Base-by-base conservation (phyloP, 257 asterid species). In the Solanum neorickii region DNA sequence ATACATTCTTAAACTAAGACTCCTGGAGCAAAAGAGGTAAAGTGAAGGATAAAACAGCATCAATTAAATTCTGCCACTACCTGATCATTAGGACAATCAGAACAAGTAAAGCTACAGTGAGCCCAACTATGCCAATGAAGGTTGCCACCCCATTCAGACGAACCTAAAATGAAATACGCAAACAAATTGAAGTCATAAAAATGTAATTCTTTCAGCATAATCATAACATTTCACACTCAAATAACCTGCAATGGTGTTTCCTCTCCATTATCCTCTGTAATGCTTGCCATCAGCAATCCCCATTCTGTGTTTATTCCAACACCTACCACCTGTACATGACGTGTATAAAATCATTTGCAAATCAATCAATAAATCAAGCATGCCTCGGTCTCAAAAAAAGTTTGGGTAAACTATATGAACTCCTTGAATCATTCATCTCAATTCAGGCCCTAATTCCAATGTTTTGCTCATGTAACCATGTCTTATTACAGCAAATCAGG, bases 201-300 rank as follows among this genome's bases (percentile, higher is more conserved):
- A 82, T 49, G 70, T 49, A 46, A 49, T 49, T 10, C 44, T 21
- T 49, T 31, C 85, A 49, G 7, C 31, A 33, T 12, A 12, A 33
- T 49, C 69, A 6, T 49, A 31, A 27, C 66, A 82, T 49, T 52
- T 49, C 37, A 82, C 85, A 74, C 27, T 77, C 83, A 78, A 80
- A 41, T 59, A 85, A 96, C 99, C 98, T 97, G 99, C 92, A 97
- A 88, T 35, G 99, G 98, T 85, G 99, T 97, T 91, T 97, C 99
- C 94, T 97, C 99, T 86, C 97, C 98, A 91, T 94, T 97, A 90
- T 97, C 99, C 90, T 97, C 99, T 14, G 99, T 93, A 87, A 97
- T 97, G 89, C 99, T 97, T 29, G 99, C 98, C 99, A 97, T 97
- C 74, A 97, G 94, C 87, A 97, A 89, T 74, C 99, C 99, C 98